phyloP scores from a whole-genome alignment of 148 eudicot genomes.

The Bassia scoparia region DNA sequence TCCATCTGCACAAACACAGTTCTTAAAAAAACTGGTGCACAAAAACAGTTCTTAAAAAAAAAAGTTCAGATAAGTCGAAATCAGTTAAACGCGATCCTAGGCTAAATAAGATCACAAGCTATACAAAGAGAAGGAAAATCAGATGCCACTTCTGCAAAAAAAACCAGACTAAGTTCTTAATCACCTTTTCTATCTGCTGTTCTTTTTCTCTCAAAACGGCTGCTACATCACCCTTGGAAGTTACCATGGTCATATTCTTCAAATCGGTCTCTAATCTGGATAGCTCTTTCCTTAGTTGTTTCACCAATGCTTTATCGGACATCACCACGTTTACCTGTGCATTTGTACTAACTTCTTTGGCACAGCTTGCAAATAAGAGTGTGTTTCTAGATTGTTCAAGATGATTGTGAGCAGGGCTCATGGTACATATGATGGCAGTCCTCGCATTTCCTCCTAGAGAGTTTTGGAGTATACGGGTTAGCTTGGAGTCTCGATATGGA shows the following conservation, averaged over 20 bases:
- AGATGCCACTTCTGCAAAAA: too few relatives aligned
- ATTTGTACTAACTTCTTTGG: constrained; percentile 74
- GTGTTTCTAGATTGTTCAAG: constrained; percentile 93
- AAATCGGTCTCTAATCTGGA: constrained; percentile 67
- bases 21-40: too few relatives aligned
- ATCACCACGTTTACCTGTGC: constrained; percentile 86
- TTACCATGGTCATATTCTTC: constrained; percentile 34
- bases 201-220: constrained; percentile 64
- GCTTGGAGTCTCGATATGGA: constrained; percentile 93
- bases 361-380: constrained; percentile 83
- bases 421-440: constrained; percentile 93
- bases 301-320: constrained; percentile 94
- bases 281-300: constrained; percentile 73
- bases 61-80: too few relatives aligned
- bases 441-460: constrained; percentile 95
- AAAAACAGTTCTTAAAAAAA: background rate
- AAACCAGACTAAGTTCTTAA: background rate
- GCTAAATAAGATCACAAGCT: background rate
- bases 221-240: constrained; percentile 39
- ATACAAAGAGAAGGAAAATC: too few relatives aligned
- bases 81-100: too few relatives aligned
- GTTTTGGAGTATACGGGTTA: constrained; percentile 94
- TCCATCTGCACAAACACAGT: constrained; percentile 55
- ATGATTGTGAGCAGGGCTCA: constrained; percentile 88
- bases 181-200: constrained; percentile 79